These are phyloP conservation scores for Isoetes taiwanensis DNA, from an alignment of 75 land plant species.

Conservation along the genomic window DNA sequence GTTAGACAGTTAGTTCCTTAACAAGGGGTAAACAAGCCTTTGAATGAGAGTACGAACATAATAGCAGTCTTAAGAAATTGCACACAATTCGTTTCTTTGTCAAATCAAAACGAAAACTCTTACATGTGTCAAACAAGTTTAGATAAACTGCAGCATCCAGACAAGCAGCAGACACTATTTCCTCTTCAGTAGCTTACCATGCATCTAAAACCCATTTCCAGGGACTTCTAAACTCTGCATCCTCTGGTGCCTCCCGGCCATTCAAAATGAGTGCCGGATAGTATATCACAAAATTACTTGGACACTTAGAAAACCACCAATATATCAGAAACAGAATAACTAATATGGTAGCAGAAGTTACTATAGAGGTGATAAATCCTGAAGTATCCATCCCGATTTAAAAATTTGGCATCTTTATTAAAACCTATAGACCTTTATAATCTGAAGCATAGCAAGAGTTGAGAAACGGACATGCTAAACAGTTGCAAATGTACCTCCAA, in stretches of 20 bases:
- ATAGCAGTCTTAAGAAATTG: neutral
- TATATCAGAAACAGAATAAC: conserved; percentile 44
- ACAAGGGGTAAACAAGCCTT: too few relatives aligned
- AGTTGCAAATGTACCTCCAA: too few relatives aligned
- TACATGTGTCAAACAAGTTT: conserved; percentile 23
- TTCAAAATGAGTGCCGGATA: conserved; percentile 52
- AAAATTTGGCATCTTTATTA: too few relatives aligned
- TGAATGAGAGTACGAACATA: neutral
- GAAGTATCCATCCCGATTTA: conserved; percentile 68
- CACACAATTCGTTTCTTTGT: too few relatives aligned
- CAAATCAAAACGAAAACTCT: neutral
- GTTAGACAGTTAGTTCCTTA: too few relatives aligned
- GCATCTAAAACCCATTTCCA: conserved; percentile 18
- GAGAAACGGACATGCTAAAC: too few relatives aligned
- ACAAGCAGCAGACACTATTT: conserved; percentile 10
- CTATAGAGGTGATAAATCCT: conserved; percentile 70
- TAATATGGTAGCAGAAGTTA: conserved; percentile 64
- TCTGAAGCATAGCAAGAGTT: too few relatives aligned
- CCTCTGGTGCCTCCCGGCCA: conserved; percentile 19
- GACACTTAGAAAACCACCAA: conserved; percentile 42
- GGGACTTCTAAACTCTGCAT: neutral
- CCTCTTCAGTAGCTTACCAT: conserved; percentile 11
- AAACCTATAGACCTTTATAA: too few relatives aligned
- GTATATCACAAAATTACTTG: conserved; percentile 46
- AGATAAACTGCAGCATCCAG: conserved; percentile 28